Conservation (phyloP, 1,284 basidiomycete genomes). For the Quambalaria eucalypti region DNA sequence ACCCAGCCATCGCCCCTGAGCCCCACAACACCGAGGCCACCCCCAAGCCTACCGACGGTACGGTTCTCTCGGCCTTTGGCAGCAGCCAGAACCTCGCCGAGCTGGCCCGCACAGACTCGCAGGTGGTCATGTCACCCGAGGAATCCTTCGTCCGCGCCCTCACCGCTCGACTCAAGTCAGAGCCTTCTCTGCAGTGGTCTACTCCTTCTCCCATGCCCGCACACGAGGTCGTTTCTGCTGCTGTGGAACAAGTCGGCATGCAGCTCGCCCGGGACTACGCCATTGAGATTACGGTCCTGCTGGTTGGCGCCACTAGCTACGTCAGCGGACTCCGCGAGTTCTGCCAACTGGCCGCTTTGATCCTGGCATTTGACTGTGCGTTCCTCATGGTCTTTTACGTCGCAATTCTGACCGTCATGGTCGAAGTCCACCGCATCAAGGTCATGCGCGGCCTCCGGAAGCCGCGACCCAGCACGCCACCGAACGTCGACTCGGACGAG, state of each 20-base stretch:
- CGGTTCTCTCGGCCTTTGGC: slow-evolving; percentile 17
- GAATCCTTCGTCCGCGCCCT: slow-evolving; percentile 45
- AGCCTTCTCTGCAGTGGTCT: slow-evolving; percentile 50
- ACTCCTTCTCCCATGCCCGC: slow-evolving; percentile 56
- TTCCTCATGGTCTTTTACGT: slow-evolving; percentile 84
- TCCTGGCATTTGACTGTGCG: slow-evolving; percentile 75
- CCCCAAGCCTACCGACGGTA: slow-evolving; percentile 12
- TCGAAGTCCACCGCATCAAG: slow-evolving; percentile 66
- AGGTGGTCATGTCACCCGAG: slow-evolving; percentile 20
- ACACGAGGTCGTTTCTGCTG: slow-evolving; percentile 72
- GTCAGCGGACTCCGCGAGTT: slow-evolving; percentile 88
- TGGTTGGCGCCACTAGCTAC: slow-evolving; percentile 74
- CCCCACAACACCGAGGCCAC: slow-evolving; percentile 9
- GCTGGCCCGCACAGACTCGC: slow-evolving; percentile 13
- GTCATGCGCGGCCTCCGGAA: slow-evolving; percentile 51
- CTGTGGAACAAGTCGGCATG: slow-evolving; percentile 67
- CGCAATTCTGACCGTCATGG: slow-evolving; percentile 81
- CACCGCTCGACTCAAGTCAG: slow-evolving; percentile 40
- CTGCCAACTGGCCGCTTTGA: slow-evolving; percentile 81
- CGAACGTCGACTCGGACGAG: slow-evolving; percentile 36
- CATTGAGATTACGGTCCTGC: slow-evolving; percentile 79
- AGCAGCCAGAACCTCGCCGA: slow-evolving; percentile 10
- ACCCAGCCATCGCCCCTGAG: slow-evolving; percentile 60
- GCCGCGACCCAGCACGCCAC: slow-evolving; percentile 24
- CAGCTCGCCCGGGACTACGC: slow-evolving; percentile 84